Base-by-base conservation (phyloP, 164 flowering plant genomes). In the Litsea cubeba region DNA sequence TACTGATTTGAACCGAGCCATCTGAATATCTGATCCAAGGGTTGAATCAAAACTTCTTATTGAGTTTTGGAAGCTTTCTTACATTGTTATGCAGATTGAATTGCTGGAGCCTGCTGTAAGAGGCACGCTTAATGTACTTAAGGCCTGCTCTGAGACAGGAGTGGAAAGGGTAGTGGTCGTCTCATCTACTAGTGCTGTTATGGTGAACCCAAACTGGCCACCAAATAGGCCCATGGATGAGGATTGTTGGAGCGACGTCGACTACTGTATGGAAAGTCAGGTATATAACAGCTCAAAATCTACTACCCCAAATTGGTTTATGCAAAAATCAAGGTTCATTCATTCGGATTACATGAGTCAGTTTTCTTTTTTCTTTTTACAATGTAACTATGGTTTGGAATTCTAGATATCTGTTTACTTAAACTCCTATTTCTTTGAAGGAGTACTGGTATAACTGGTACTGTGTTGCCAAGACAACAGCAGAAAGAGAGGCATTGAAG, bases 61-160 rank as follows among this genome's bases (percentile, higher is more conserved):
- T 40, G 46, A 40, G 5, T 30, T 30, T 4, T 30, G 35, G 35
- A 40, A 40, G 46, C 46, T 40, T 40, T 40, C 46, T 40, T 71
- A 8, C 26, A 26, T 17, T 14, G 54, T 54, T 32, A 73, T 74
- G 81, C 84, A 86, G 88, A 86, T 81, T 26, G 85, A 90, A 26
- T 3, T 88, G 77, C 32, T 88, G 32, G 87, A 79, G 66, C 91
- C 90, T 51, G 90, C 90, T 62, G 82, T 86, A 12, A 79, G 68
- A 14, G 94, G 94, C 1, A 90, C 91, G 4, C 80, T 75, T 22
- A 90, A 88, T 82, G 89, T 90, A 32, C 87, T 90, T 0, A 85
- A 85, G 77, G 89, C 90, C 62, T 82, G 86, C 58, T 72, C 81
- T 12, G 88, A 87, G 73, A 83, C 79, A 50, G 77, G 80, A 40